These are phyloP conservation scores for Tilletia horrida DNA, from an alignment of 1,284 basidiomycete species.

Conservation along the genomic window DNA sequence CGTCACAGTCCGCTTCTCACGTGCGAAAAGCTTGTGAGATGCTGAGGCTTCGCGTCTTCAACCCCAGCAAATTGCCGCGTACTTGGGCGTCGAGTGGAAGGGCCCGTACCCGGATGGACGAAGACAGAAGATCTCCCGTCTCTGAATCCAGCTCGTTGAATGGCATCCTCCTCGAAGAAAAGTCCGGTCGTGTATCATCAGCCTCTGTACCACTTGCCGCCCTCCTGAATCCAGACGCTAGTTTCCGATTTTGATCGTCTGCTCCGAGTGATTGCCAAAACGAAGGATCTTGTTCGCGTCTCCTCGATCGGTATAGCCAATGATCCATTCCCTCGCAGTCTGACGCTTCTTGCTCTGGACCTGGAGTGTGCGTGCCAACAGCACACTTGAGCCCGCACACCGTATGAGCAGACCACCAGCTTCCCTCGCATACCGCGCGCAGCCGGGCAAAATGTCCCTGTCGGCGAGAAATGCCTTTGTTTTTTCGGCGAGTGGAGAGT, in stretches of 20 bases:
- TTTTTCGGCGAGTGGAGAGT: no score
- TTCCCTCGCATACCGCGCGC: background rate
- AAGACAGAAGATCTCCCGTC: background rate
- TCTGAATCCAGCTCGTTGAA: background rate
- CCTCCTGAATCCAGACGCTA: no score
- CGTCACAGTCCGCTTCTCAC: background rate
- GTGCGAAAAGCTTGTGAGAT: background rate
- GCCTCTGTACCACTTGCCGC: background rate
- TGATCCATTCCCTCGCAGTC: background rate
- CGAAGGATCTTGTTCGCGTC: background rate
- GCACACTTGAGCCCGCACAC: background rate
- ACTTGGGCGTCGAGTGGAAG: constrained; percentile 32
- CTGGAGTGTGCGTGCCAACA: background rate
- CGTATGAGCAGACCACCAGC: background rate
- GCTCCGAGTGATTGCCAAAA: background rate
- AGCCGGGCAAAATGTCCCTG: background rate
- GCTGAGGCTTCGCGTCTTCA: background rate
- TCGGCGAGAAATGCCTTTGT: no score
- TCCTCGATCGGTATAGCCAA: constrained; percentile 1
- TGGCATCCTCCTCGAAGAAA: background rate
- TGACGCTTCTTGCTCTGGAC: background rate
- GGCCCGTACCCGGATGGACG: constrained; percentile 37
- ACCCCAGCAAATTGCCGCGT: constrained; percentile 34
- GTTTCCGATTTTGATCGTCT: background rate
- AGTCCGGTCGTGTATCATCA: background rate